phyloP scores from a whole-genome alignment of 768 basidiomycete species.

The Tylopilus subfusipes region DNA sequence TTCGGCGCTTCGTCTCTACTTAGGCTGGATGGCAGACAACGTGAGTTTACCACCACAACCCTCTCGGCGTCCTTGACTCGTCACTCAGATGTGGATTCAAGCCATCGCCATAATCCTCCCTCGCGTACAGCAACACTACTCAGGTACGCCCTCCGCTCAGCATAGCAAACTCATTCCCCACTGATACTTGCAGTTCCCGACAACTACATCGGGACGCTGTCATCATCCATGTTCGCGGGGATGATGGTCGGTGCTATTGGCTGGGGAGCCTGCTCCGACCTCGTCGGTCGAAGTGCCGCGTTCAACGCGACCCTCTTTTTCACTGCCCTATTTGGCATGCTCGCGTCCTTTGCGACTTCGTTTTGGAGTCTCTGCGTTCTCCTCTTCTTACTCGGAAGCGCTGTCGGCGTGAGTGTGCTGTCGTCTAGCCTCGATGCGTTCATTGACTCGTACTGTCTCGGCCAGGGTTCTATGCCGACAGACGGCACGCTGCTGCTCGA shows the following conservation, averaged over 20 bases:
- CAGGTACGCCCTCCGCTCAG: constrained; percentile 42
- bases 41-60: constrained; percentile 39
- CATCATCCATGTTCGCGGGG: constrained; percentile 88
- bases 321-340: constrained; percentile 82
- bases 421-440: not conserved
- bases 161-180: constrained; percentile 11
- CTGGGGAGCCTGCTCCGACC: constrained; percentile 92
- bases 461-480: constrained; percentile 91
- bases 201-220: constrained; percentile 73
- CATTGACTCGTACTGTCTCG: not conserved
- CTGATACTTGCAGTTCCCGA: constrained; percentile 54
- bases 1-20: not conserved
- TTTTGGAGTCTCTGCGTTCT: constrained; percentile 68
- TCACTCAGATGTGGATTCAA: constrained; percentile 86
- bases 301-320: constrained; percentile 93
- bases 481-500: constrained; percentile 92
- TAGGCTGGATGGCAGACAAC: constrained; percentile 96
- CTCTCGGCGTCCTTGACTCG: constrained; percentile 24
- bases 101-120: constrained; percentile 91
- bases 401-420: constrained; percentile 74
- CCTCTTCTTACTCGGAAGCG: constrained; percentile 86
- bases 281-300: constrained; percentile 82
- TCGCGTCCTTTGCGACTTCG: constrained; percentile 68
- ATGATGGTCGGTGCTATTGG: constrained; percentile 96
- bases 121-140: constrained; percentile 88